Percentiles rank a stretch among this genome's conserved stretches.
These are phyloP conservation scores for Penicillium paneum DNA, from an alignment of 2,329 filamentous ascomycete genomes.

Conservation along the genomic window DNA sequence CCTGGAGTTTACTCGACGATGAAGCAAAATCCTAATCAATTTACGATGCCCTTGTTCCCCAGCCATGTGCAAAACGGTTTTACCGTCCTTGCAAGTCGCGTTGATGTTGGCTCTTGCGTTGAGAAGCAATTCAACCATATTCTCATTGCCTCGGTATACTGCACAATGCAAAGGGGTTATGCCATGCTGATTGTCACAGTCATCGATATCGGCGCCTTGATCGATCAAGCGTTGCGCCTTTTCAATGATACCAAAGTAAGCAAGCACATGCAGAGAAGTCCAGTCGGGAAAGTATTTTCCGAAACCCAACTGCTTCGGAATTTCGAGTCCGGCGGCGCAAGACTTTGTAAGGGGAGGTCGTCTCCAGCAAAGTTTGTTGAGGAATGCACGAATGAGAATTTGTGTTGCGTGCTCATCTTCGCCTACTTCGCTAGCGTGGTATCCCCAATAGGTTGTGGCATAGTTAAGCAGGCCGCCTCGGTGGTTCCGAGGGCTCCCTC, in stretches of 20 bases:
- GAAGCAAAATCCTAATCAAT: slow-evolving; percentile 25
- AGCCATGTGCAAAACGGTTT: slow-evolving; percentile 33
- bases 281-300: slow-evolving; percentile 30
- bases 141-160: slow-evolving; percentile 27
- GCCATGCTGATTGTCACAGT: slow-evolving; percentile 23
- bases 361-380: slow-evolving; percentile 35
- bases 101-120: slow-evolving; percentile 27
- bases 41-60: slow-evolving; percentile 26
- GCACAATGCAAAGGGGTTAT: slow-evolving; percentile 33
- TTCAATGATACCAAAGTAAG: slow-evolving; percentile 28
- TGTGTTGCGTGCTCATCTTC: slow-evolving; percentile 33
- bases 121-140: slow-evolving; percentile 31
- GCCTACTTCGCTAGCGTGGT: slow-evolving; percentile 26
- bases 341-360: slow-evolving; percentile 14
- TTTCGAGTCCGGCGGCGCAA: neutral
- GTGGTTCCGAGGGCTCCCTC: slow-evolving; percentile 8
- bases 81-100: slow-evolving; percentile 24
- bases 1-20: slow-evolving; percentile 13
- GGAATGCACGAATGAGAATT: slow-evolving; percentile 31
- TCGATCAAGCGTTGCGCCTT: slow-evolving; percentile 27
- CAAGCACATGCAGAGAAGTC: slow-evolving; percentile 29
- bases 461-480: slow-evolving; percentile 22
- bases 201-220: slow-evolving; percentile 25
- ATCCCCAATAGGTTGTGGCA: slow-evolving; percentile 30
- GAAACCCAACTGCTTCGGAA: slow-evolving; percentile 24